Base-by-base conservation (phyloP, 1,284 basidiomycete genomes). In the Trichosporon ovoides region DNA sequence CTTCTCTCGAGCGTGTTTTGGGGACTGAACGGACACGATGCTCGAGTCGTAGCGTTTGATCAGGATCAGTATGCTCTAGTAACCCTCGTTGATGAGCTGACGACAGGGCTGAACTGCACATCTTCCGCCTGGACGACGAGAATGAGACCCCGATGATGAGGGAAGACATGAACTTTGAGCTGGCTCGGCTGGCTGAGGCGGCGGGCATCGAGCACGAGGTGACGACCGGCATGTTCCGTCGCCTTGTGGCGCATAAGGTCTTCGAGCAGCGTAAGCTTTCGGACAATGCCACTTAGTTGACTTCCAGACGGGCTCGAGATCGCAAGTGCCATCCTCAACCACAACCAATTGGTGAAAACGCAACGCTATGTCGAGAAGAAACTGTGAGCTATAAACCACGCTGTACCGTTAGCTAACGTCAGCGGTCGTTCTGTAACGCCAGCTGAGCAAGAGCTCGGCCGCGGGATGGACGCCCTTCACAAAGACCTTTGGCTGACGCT, bases 111-210 rank as follows among this genome's bases (percentile, higher is more conserved):
- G 52, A 33, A 7, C 34, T 33, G 16, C 22, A 31, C 31, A 33
- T 54, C 28, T 54, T 40, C 28, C 52, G 52, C 16, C 43, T 48
- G 12, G 28, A 54, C 19, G 28, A 28, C 13, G 19, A 40, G 13
- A 18, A 10, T 13, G 7, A 34, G 13, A 31, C 31, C n/a, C 52
- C 52, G 3, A 31, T 54, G 24, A 28, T 38, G 38, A 28, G 38
- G 11, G 31, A 31, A 10, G 52, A 54, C 31, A 54, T 54, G 28
- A 54, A 54, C 52, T 31, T 28, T 33, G 52, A 54, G 52, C 52
- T 54, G 18, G 18, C 18, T 2, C 52, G 52, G 13, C 19, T 54
- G 18, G 38, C 38, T 3, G 19, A 46, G 19, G 38, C 40, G 2
- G 52, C 52, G 11, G 37, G 38, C 5, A 38, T 54, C 13, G 52